Evolutionary conservation across 345 rosid genomes (phyloP).

Genomic region (Zanthoxylum bungeanum): DNA sequence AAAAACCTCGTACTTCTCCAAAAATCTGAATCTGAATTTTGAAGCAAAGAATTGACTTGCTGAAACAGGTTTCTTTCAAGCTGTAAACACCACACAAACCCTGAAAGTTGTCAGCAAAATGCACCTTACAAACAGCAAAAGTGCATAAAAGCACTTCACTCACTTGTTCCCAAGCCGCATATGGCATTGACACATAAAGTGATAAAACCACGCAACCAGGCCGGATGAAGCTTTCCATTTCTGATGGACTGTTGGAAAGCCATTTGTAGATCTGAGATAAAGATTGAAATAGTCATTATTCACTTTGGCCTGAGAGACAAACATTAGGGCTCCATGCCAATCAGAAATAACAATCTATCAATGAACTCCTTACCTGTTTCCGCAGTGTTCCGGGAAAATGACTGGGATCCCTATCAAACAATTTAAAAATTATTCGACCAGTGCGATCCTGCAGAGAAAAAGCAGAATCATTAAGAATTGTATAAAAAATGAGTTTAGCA

Average conservation of each 20-base stretch:
- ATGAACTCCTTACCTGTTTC: slow-evolving; percentile 43
- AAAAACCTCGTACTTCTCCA: slow-evolving; percentile 79
- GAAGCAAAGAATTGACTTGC: slow-evolving; percentile 50
- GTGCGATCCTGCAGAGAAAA: slow-evolving; percentile 55
- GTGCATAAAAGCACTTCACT: slow-evolving; percentile 30
- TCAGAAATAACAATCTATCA: not conserved
- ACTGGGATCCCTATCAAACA: slow-evolving; percentile 82
- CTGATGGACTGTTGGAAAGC: slow-evolving; percentile 88
- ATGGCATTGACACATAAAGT: slow-evolving; percentile 71
- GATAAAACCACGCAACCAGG: slow-evolving; percentile 91
- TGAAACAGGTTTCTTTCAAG: slow-evolving; percentile 60
- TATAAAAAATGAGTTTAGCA: not conserved
- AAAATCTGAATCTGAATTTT: slow-evolving; percentile 50
- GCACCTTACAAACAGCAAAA: slow-evolving; percentile 1
- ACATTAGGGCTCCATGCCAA: not conserved
- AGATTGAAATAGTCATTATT: slow-evolving; percentile 9
- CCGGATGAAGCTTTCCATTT: slow-evolving; percentile 96
- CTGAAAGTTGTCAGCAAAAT: slow-evolving; percentile 32
- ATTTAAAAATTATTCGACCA: slow-evolving; percentile 64
- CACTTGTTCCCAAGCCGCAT: slow-evolving; percentile 70
- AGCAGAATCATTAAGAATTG: not conserved
- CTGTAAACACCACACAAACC: slow-evolving; percentile 39
- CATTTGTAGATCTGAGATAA: slow-evolving; percentile 74
- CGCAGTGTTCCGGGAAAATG: slow-evolving; percentile 69
- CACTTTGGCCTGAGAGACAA: not conserved